These are phyloP conservation scores for Ceriops decandra DNA, from an alignment of 345 rosid species.

Conservation along the genomic window DNA sequence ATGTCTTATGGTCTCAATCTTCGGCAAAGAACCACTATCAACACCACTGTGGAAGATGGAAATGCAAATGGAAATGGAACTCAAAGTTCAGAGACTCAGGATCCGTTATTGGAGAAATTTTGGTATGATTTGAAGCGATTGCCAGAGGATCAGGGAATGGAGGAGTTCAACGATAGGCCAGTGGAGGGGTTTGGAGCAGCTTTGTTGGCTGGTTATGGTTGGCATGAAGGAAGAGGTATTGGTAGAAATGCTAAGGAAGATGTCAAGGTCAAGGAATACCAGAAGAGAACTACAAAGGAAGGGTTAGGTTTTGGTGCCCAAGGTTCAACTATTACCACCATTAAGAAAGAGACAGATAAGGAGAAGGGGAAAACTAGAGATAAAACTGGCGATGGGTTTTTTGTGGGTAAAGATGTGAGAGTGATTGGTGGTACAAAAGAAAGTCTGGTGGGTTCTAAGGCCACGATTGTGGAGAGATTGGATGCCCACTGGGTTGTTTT, in stretches of 20 bases:
- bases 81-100: conserved; percentile 31
- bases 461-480: conserved; percentile 40
- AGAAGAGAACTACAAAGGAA: conserved; percentile 45
- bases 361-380: conserved; percentile 1
- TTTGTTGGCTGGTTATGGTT: conserved; percentile 77
- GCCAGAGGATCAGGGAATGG: conserved; percentile 63
- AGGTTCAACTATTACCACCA: neutral
- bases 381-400: conserved; percentile 27
- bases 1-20: conserved; percentile 62
- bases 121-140: conserved; percentile 46
- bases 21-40: conserved; percentile 26
- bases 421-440: conserved; percentile 43
- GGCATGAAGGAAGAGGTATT: conserved; percentile 77
- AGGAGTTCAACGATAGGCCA: conserved; percentile 63
- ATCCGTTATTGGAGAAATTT: conserved; percentile 41
- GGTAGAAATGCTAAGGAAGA: conserved; percentile 76
- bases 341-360: conserved; percentile 1
- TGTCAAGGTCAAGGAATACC: conserved; percentile 53
- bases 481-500: conserved; percentile 33
- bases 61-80: neutral
- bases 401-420: conserved; percentile 59
- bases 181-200: conserved; percentile 76
- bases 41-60: neutral
- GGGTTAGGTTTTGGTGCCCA: conserved; percentile 50
- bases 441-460: conserved; percentile 50